Percentiles rank a stretch among this genome's conserved stretches.
Conservation (phyloP, 441 rosid genomes). For the Euphorbia celastroides region DNA sequence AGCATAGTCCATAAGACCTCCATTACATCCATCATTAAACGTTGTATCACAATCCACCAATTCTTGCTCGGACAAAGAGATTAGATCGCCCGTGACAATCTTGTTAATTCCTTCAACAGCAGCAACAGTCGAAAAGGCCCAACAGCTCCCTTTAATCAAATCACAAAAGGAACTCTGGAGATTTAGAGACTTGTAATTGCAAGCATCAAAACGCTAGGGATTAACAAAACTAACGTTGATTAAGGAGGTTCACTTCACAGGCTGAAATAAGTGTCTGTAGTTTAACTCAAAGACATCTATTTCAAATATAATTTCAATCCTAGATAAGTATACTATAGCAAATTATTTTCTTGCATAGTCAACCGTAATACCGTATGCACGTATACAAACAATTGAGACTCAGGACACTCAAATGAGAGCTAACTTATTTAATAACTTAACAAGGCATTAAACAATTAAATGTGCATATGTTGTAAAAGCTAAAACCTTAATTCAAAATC, state of each 20-base stretch:
- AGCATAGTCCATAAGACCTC: conserved; percentile 92
- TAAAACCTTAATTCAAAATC: no score
- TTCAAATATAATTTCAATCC: no score
- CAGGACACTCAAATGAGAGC: no score
- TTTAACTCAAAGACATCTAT: no score
- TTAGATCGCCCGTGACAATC: conserved; percentile 64
- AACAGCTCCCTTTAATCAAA: conserved; percentile 70
- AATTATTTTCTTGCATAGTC: neutral
- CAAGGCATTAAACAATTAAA: no score
- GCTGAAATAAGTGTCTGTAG: no score
- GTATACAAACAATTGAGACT: no score
- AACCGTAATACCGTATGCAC: no score
- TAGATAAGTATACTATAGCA: neutral
- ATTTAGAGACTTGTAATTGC: neutral
- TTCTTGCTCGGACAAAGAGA: conserved; percentile 85
- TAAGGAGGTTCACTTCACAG: no score
- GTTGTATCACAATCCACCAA: conserved; percentile 76
- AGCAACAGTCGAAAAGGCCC: conserved; percentile 85
- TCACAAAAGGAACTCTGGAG: neutral
- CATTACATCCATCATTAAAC: conserved; percentile 77
- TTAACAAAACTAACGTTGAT: no score
- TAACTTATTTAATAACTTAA: no score
- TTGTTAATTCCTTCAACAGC: conserved; percentile 90
- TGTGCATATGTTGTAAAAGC: no score
- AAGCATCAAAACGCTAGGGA: neutral